Conservation (phyloP, 192 early-diverging fungal genomes). For the Linnemannia exigua region DNA sequence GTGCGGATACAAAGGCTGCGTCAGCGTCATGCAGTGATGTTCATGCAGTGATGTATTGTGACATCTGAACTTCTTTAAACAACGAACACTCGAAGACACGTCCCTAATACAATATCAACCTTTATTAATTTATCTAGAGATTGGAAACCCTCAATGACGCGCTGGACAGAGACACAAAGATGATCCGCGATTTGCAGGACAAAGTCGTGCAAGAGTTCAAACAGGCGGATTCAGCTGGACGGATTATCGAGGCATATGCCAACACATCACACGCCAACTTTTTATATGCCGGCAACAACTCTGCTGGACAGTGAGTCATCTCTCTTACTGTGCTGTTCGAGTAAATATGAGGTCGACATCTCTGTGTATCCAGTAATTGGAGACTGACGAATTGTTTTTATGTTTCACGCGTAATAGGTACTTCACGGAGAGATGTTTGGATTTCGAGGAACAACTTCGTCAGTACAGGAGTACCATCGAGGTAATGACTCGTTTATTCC, state of each 20-base stretch:
- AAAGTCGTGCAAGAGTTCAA: constrained; percentile 49
- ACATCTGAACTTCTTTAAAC: not conserved
- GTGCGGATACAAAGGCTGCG: not conserved
- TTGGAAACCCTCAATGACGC: constrained; percentile 44
- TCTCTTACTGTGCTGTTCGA: not conserved
- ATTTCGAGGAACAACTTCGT: constrained; percentile 43
- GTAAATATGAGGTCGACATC: not conserved
- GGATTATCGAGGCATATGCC: constrained; percentile 53
- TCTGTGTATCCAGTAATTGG: not conserved
- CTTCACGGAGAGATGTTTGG: constrained; percentile 39
- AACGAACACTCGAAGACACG: not conserved
- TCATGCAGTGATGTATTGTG: too few relatives aligned
- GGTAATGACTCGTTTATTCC: constrained; percentile 13
- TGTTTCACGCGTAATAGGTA: constrained; percentile 19
- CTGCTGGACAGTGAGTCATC: constrained; percentile 46
- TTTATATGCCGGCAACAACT: constrained; percentile 53
- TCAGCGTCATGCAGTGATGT: not conserved
- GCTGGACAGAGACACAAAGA: constrained; percentile 44
- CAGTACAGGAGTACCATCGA: constrained; percentile 49
- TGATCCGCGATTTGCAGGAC: constrained; percentile 40
- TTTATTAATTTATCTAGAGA: constrained; percentile 11
- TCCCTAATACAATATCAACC: not conserved
- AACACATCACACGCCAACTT: constrained; percentile 49
- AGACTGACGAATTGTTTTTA: not conserved
- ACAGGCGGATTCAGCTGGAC: constrained; percentile 52